phyloP scores from a whole-genome alignment of 148 eudicot genomes.

The Rhododendron simsii region DNA sequence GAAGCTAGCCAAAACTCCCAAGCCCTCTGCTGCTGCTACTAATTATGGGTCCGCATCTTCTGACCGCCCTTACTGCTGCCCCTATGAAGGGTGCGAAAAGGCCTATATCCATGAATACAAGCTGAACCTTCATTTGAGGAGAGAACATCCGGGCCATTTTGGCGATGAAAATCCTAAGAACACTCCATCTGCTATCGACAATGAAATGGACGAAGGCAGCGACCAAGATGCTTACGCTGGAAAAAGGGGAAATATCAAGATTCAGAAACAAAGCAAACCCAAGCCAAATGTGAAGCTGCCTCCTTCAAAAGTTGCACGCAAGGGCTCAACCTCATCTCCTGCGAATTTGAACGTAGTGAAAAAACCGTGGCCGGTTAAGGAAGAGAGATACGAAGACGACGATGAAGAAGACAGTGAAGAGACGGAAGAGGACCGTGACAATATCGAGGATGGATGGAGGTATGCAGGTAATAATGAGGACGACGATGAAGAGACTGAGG shows the following conservation, averaged over 20 bases:
- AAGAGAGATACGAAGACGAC: slow-evolving; percentile 37
- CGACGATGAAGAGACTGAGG: slow-evolving; percentile 89
- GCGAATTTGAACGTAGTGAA: slow-evolving; percentile 41
- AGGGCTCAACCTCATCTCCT: slow-evolving; percentile 38
- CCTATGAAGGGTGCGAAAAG: slow-evolving; percentile 86
- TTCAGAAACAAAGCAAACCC: slow-evolving; percentile 50
- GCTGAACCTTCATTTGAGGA: slow-evolving; percentile 79
- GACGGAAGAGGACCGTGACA: slow-evolving; percentile 86
- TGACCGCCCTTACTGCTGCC: slow-evolving; percentile 79
- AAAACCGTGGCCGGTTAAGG: slow-evolving; percentile 70
- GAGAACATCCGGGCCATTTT: slow-evolving; percentile 83
- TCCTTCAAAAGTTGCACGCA: slow-evolving; percentile 57
- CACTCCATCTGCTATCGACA: slow-evolving; percentile 41
- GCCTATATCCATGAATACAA: slow-evolving; percentile 96
- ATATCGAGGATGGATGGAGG: slow-evolving; percentile 74
- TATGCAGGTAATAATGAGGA: slow-evolving; percentile 64
- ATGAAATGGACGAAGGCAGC: slow-evolving; percentile 79
- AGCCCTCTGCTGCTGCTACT: slow-evolving; percentile 29
- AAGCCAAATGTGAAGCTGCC: slow-evolving; percentile 72
- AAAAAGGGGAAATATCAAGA: slow-evolving; percentile 52
- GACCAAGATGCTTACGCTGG: slow-evolving; percentile 67
- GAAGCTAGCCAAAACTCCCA: slow-evolving; percentile 62
- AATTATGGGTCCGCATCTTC: slow-evolving; percentile 57
- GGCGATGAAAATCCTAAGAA: slow-evolving; percentile 59
- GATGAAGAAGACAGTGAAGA: slow-evolving; percentile 98